Percentiles rank a stretch among this genome's conserved stretches.
Evolutionary conservation across 257 asterid species (phyloP).

Genomic region (Solanum gracilifrons): DNA sequence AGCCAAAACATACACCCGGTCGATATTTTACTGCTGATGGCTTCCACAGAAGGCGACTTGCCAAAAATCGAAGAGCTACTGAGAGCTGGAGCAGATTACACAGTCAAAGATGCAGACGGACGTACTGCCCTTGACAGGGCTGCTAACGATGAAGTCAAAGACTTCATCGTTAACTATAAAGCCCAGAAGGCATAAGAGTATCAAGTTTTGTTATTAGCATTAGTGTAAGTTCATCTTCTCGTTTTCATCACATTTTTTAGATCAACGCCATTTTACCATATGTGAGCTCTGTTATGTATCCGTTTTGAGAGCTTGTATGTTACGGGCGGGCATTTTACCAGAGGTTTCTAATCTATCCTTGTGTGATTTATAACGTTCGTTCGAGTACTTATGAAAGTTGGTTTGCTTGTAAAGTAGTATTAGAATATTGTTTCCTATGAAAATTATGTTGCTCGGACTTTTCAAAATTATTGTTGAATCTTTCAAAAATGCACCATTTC

Average conservation of each 20-base stretch:
- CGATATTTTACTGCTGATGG: constrained; percentile 73
- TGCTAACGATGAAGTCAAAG: constrained; percentile 50
- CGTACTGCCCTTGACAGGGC: constrained; percentile 79
- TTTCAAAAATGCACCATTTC: background rate
- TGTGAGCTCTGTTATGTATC: background rate
- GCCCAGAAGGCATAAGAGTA: constrained; percentile 50
- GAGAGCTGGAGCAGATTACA: constrained; percentile 79
- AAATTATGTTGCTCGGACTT: too few species aligned
- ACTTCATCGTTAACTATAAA: constrained; percentile 49
- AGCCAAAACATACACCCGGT: constrained; percentile 84
- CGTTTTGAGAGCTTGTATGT: background rate
- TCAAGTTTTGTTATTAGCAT: background rate
- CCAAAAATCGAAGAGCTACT: constrained; percentile 84
- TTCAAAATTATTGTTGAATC: too few species aligned
- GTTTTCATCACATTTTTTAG: background rate
- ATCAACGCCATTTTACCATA: background rate
- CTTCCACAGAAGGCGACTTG: constrained; percentile 71
- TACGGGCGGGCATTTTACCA: background rate
- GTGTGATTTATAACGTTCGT: background rate
- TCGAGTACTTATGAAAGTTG: background rate
- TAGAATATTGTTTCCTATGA: background rate
- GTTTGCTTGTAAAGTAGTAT: background rate
- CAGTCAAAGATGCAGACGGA: constrained; percentile 74
- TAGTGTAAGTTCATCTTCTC: background rate
- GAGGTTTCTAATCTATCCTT: background rate